Evolutionary conservation across 345 rosid genomes (phyloP), one percentile per base, ranked within the genome.

Genomic region (Ceriops tagal): DNA sequence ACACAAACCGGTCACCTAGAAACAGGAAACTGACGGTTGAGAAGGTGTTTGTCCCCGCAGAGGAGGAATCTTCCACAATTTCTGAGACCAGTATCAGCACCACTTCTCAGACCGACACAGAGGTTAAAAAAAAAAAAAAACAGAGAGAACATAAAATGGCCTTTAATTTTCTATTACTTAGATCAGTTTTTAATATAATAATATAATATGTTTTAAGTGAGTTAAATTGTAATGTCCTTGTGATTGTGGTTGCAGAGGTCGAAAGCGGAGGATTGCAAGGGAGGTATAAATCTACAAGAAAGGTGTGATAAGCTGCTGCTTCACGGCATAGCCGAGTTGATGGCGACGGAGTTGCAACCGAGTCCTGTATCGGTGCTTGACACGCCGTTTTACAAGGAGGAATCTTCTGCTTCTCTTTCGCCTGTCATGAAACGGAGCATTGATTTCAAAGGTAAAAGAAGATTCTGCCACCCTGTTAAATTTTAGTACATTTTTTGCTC

Each of bases 321-420:
- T 18, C 72, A 87, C 75, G 88, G 91, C 83, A 92, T 92, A 30
- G 98, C 98, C 1, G 98, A 90, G 84, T 88, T 90, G 81, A 82
- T 91, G 5, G 69, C 83, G 31, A 66, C 75, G 56, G 91, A 91
- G 80, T 80, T 84, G 73, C 99, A 90, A 77, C 98, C 98, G 64
- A 92, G 98, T 79, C 99, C 99, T 0, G 93, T 92, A 8, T 95
- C 99, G 1, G 99, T 95, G 68, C 93, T 95, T 19, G 96, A 95
- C 71, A 78, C 90, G 26, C 88, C 92, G 19, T 79, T 89, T 60
- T 95, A 87, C 91, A 84, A 84, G 75, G 98, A 92, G 60, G 96
- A 90, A 64, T 85, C 85, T 61, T 89, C 88, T 58, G 84, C 85
- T 57, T 89, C 88, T 58, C 96, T 90, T 3, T 90, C 98, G 11